These are phyloP conservation scores for Fusarium sp. DNA, from an alignment of 2,329 filamentous ascomycete species.

Conservation along the genomic window DNA sequence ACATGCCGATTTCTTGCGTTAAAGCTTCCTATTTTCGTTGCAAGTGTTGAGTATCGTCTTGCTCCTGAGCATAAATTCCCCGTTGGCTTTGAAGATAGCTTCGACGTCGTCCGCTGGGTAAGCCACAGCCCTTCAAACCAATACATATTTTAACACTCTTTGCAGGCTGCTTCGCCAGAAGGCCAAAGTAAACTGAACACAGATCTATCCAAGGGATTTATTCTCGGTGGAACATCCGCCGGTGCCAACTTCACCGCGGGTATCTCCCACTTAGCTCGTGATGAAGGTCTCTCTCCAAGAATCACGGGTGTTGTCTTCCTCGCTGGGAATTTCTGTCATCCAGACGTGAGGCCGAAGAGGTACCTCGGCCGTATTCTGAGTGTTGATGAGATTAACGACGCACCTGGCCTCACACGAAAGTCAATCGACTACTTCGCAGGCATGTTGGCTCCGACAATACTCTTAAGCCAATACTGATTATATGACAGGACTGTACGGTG, in stretches of 20 bases:
- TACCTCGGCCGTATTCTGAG: slow-evolving; percentile 52
- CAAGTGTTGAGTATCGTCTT: slow-evolving; percentile 64
- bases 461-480: background rate
- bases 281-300: slow-evolving; percentile 53
- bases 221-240: slow-evolving; percentile 64
- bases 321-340: slow-evolving; percentile 58
- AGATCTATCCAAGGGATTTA: slow-evolving; percentile 59
- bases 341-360: slow-evolving; percentile 55
- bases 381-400: slow-evolving; percentile 53
- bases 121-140: background rate
- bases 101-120: slow-evolving; percentile 53
- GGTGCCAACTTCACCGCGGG: slow-evolving; percentile 65
- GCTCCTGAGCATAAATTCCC: slow-evolving; percentile 65
- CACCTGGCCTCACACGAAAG: slow-evolving; percentile 52
- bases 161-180: slow-evolving; percentile 37
- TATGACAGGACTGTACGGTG: slow-evolving; percentile 41
- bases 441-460: background rate
- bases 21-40: slow-evolving; percentile 50
- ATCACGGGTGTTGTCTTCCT: slow-evolving; percentile 62
- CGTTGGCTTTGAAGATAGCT: slow-evolving; percentile 58
- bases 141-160: background rate
- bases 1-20: slow-evolving; percentile 43
- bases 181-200: slow-evolving; percentile 52
- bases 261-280: slow-evolving; percentile 57
- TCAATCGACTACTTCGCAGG: slow-evolving; percentile 53